Conservation (phyloP, 2,329 filamentous ascomycete species). For the Cladosporium cucumerinum region DNA sequence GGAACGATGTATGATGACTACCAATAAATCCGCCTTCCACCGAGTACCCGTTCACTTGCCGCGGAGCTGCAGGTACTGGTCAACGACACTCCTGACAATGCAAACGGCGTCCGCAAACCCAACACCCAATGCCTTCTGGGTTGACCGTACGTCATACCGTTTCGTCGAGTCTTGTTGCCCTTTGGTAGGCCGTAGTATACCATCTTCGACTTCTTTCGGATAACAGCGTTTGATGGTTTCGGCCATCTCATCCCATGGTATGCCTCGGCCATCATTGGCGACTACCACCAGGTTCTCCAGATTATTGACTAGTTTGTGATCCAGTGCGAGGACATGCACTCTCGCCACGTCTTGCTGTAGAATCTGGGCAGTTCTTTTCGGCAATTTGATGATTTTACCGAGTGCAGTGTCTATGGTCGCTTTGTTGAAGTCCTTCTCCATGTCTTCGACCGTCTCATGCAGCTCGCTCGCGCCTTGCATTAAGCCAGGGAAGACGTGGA, state of each 20-base stretch:
- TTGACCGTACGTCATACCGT: neutral
- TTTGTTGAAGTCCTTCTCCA: constrained; percentile 21
- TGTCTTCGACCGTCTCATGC: constrained; percentile 19
- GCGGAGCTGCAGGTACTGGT: neutral
- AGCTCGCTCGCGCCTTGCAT: constrained; percentile 27
- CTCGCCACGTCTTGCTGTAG: constrained; percentile 30
- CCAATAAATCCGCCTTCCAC: neutral
- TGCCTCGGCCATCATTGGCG: neutral
- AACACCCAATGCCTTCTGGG: neutral
- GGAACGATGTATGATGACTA: neutral
- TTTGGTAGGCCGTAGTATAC: neutral
- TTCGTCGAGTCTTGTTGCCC: neutral
- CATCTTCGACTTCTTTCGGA: neutral
- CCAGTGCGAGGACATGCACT: constrained; percentile 28
- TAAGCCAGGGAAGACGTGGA: constrained; percentile 24
- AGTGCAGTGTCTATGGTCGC: constrained; percentile 16
- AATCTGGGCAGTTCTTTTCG: constrained; percentile 3
- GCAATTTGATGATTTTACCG: constrained; percentile 20
- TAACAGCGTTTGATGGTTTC: neutral
- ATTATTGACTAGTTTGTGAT: neutral
- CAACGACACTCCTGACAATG: neutral
- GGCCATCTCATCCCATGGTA: neutral
- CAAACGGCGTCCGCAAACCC: neutral
- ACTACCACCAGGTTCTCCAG: neutral
- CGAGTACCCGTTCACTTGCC: neutral